Evolutionary conservation across 306 rosid genomes (phyloP).

Genomic region (Elaeagnus macrophylla): DNA sequence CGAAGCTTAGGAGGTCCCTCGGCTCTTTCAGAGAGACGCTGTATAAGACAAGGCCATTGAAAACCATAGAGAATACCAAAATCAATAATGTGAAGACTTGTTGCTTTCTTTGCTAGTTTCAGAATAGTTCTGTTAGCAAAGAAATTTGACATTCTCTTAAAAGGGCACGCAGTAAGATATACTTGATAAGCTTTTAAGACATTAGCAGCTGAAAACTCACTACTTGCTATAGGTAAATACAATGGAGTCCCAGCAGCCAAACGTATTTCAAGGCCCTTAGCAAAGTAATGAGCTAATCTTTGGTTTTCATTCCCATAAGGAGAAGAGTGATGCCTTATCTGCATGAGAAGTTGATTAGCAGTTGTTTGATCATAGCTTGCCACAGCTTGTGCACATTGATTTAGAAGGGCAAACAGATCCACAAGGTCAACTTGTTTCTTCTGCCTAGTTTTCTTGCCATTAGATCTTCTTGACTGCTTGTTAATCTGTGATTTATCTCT

Average conservation of each 20-base stretch:
- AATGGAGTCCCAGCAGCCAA: slow-evolving; percentile 21
- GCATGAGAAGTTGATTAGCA: slow-evolving; percentile 18
- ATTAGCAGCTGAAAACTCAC: slow-evolving; percentile 25
- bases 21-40: slow-evolving; percentile 21
- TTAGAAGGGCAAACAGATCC: slow-evolving; percentile 32
- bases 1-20: slow-evolving; percentile 37
- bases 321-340: slow-evolving; percentile 27
- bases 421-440: slow-evolving; percentile 9
- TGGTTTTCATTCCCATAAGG: slow-evolving; percentile 30
- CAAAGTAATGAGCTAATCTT: slow-evolving; percentile 36
- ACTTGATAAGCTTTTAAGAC: slow-evolving; percentile 24
- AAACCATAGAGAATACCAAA: slow-evolving; percentile 36
- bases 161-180: slow-evolving; percentile 30
- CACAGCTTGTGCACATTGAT: slow-evolving; percentile 34
- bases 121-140: slow-evolving; percentile 25
- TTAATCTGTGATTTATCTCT: slow-evolving; percentile 10
- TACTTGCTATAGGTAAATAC: slow-evolving; percentile 14
- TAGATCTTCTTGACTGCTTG: slow-evolving; percentile 8
- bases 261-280: slow-evolving; percentile 32
- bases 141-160: slow-evolving; percentile 15
- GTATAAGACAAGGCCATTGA: slow-evolving; percentile 43
- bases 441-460: slow-evolving; percentile 5
- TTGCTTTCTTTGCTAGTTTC: slow-evolving; percentile 16
- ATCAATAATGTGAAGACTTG: slow-evolving; percentile 29
- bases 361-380: slow-evolving; percentile 18